Percentiles rank a stretch among this genome's conserved stretches.
Conservation (phyloP, 345 rosid species). For the Bruguiera parviflora region DNA sequence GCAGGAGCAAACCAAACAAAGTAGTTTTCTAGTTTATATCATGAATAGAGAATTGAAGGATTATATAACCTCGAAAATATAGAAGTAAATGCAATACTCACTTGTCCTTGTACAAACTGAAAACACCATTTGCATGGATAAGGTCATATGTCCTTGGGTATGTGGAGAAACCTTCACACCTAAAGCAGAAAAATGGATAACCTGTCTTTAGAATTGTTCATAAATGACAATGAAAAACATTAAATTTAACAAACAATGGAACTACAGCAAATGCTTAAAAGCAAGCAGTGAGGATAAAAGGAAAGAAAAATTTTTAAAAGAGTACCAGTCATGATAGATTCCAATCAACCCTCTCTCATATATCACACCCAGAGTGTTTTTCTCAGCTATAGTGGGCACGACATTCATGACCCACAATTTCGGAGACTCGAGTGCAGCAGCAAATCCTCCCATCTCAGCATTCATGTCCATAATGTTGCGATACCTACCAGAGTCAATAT, state of each 20-base stretch:
- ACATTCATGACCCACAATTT: conserved; percentile 99
- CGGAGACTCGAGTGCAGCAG: conserved; percentile 69
- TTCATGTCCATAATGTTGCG: conserved; percentile 99
- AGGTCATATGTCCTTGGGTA: conserved; percentile 96
- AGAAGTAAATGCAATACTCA: conserved; percentile 34
- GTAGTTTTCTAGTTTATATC: background rate
- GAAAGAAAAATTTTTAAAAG: background rate
- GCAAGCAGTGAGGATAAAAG: background rate
- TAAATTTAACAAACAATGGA: background rate
- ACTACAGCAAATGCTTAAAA: background rate
- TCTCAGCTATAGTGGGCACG: conserved; percentile 83
- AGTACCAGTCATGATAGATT: conserved; percentile 94
- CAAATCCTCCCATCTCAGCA: conserved; percentile 95
- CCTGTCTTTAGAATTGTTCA: background rate
- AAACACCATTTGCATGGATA: conserved; percentile 78
- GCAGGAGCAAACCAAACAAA: no score
- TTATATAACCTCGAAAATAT: background rate
- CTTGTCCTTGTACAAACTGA: conserved; percentile 87
- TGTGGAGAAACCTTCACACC: conserved; percentile 99
- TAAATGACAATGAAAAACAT: background rate
- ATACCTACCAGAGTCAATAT: conserved; percentile 76
- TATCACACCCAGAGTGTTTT: conserved; percentile 68
- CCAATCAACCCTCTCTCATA: conserved; percentile 91
- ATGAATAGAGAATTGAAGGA: background rate
- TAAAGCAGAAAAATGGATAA: conserved; percentile 18